Base-by-base conservation (phyloP, 169 alveolate genomes). In the Cyclospora cayetanensis region DNA sequence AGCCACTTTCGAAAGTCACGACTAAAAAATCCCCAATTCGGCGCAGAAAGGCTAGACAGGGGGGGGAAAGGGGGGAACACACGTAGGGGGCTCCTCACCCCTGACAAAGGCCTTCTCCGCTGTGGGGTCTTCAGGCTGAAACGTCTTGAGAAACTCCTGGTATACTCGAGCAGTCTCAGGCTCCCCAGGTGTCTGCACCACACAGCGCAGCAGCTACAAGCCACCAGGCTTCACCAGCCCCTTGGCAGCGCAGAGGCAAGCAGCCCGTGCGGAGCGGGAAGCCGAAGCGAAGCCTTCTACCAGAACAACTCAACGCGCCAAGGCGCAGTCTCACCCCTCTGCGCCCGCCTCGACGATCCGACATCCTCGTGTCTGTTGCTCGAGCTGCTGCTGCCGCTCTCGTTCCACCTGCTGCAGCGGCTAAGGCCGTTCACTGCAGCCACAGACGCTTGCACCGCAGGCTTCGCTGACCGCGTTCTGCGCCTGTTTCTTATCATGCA, bases 71-170 rank as follows among this genome's bases (percentile, higher is more conserved):
- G 52, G 4, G 18, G 0, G 50, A 31, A n/a, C 60, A 46, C n/a
- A 7, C 7, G 60, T 11, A 46, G 60, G 15, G 15, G 60, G 15
- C 7, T 15, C 7, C 60, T 27, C 88, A 85, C 91, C 91, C 20
- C 91, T 65, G 41, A 85, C 63, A 27, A 85, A 85, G 22, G 91
- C 39, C 55, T 85, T 85, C 82, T 65, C 85, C 39, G 85, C 91
- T 27, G 91, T 55, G 60, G 80, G 85, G 50, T 85, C 91, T n/a
- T 68, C 83, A 9, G 85, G 85, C 66, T 65, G 85, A 37, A 85
- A 85, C 15, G 91, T 66, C 83, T 85, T 85, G n/a, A 85, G 85
- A 63, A 85, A 80, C 83, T 93, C 72, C 76, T 65, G 42, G 74
- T 52, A 53, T 55, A 52, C 89, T 39, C 90, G 60, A 55, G 83